Evolutionary conservation across 176 grass and related monocot species (phyloP).

Genomic region (Aegilops umbellulata): DNA sequence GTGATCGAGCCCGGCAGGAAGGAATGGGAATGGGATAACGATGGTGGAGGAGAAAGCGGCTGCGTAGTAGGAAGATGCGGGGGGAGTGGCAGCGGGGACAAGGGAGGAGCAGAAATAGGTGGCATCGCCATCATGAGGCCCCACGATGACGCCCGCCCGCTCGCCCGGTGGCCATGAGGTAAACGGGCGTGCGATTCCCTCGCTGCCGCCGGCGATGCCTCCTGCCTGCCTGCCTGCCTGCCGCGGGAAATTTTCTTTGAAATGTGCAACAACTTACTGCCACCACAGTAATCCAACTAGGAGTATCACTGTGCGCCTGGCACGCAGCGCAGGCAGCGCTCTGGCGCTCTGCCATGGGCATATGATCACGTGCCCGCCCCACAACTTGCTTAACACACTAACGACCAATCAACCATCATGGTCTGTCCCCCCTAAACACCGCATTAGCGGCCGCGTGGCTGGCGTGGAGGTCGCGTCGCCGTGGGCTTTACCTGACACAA

Average conservation of each 20-base stretch:
- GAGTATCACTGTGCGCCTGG: not conserved
- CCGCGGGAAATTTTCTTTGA: constrained; percentile 45
- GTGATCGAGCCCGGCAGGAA: not conserved
- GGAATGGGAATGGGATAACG: not conserved
- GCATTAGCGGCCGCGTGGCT: constrained; percentile 29
- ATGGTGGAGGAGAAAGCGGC: constrained; percentile 17
- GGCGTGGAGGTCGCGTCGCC: constrained; percentile 25
- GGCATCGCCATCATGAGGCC: constrained; percentile 18
- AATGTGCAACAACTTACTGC: constrained; percentile 4
- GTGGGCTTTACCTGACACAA: constrained; percentile 46
- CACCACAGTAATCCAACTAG: not conserved
- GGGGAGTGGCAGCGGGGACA: constrained; percentile 17
- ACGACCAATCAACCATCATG: not conserved
- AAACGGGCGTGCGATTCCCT: constrained; percentile 43
- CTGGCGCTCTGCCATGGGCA: not conserved
- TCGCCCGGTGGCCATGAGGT: constrained; percentile 12
- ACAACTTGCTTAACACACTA: not conserved
- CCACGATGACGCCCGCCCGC: constrained; percentile 46
- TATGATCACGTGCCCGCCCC: not conserved
- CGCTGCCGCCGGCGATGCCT: constrained; percentile 26
- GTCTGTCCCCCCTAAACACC: constrained; percentile 36
- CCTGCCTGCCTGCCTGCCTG: not conserved
- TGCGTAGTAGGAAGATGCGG: constrained; percentile 8
- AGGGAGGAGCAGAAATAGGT: constrained; percentile 26
- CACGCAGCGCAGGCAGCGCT: not conserved